Evolutionary conservation across 1,139 yeast genomes (phyloP).

Genomic region (Hansenula lynferdii): DNA sequence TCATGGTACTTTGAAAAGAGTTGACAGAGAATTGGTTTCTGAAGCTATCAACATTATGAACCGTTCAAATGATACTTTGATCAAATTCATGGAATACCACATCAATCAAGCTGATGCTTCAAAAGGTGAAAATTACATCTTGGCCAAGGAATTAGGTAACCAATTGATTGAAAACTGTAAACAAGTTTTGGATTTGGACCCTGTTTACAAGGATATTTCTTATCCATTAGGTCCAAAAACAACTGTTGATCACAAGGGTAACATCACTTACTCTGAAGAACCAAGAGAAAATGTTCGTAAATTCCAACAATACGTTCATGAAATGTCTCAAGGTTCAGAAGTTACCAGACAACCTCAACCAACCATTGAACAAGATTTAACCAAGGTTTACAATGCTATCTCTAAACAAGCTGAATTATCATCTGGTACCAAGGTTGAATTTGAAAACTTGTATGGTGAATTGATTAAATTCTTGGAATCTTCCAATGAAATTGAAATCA

Average conservation of each 20-base stretch:
- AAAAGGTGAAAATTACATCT: slow-evolving; percentile 83
- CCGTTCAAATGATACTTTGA: slow-evolving; percentile 89
- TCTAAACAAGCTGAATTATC: slow-evolving; percentile 58
- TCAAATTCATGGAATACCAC: slow-evolving; percentile 96
- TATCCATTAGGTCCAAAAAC: slow-evolving; percentile 96
- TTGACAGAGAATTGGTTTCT: slow-evolving; percentile 93
- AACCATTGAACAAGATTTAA: slow-evolving; percentile 76
- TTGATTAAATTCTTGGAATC: slow-evolving; percentile 69
- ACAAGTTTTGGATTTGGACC: slow-evolving; percentile 75
- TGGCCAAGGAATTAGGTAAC: slow-evolving; percentile 86
- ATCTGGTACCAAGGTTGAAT: slow-evolving; percentile 63
- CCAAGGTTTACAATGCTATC: slow-evolving; percentile 78
- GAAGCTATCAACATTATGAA: slow-evolving; percentile 98
- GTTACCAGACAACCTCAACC: slow-evolving; percentile 65
- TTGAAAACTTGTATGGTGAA: slow-evolving; percentile 76
- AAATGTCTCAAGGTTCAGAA: slow-evolving; percentile 95
- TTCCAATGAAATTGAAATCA: slow-evolving; percentile 55
- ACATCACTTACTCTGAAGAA: slow-evolving; percentile 74
- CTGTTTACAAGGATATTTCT: slow-evolving; percentile 92
- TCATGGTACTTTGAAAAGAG: slow-evolving; percentile 80
- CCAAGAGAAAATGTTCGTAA: slow-evolving; percentile 91
- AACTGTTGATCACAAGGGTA: slow-evolving; percentile 82
- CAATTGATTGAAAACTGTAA: slow-evolving; percentile 94
- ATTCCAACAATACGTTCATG: slow-evolving; percentile 91
- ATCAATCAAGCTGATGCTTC: slow-evolving; percentile 87